Evolutionary conservation across 805 yeast species (phyloP).

Genomic region (Sugiyamaella lignohabitans): DNA sequence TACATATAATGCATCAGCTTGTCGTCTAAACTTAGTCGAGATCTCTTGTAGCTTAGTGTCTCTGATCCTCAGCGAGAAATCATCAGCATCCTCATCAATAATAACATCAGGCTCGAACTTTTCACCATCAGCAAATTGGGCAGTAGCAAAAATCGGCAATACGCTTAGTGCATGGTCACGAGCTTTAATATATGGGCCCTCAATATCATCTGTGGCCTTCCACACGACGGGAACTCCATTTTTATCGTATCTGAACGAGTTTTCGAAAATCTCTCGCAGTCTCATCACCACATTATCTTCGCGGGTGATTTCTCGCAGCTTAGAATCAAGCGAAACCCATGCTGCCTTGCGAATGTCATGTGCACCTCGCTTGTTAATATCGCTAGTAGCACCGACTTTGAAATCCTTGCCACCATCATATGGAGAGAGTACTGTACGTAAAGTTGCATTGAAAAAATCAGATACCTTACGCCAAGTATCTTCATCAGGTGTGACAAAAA

Average conservation of each 20-base stretch:
- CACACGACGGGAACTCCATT: constrained; percentile 78
- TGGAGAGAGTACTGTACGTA: constrained; percentile 26
- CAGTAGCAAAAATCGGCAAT: constrained; percentile 54
- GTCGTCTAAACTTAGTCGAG: constrained; percentile 56
- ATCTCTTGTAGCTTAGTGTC: constrained; percentile 53
- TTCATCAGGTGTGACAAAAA: constrained; percentile 43
- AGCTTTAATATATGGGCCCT: constrained; percentile 54
- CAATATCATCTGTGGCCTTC: constrained; percentile 68
- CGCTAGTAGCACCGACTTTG: constrained; percentile 50
- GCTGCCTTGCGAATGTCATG: constrained; percentile 45
- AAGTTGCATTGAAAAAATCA: constrained; percentile 36
- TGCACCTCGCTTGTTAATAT: constrained; percentile 38
- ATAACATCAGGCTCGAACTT: constrained; percentile 57
- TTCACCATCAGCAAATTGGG: constrained; percentile 41
- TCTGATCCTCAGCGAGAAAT: constrained; percentile 52
- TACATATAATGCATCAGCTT: constrained; percentile 69
- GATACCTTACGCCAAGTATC: constrained; percentile 59
- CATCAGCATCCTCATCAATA: constrained; percentile 30
- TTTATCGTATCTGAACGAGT: constrained; percentile 72
- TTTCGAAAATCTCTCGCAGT: constrained; percentile 76
- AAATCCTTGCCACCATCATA: constrained; percentile 42
- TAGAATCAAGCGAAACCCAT: constrained; percentile 59
- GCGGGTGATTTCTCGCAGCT: constrained; percentile 54
- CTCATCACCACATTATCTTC: constrained; percentile 61
- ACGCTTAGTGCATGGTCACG: constrained; percentile 49